Evolutionary conservation across 805 yeast genomes (phyloP).

Genomic region (Lachancea mirantina): DNA sequence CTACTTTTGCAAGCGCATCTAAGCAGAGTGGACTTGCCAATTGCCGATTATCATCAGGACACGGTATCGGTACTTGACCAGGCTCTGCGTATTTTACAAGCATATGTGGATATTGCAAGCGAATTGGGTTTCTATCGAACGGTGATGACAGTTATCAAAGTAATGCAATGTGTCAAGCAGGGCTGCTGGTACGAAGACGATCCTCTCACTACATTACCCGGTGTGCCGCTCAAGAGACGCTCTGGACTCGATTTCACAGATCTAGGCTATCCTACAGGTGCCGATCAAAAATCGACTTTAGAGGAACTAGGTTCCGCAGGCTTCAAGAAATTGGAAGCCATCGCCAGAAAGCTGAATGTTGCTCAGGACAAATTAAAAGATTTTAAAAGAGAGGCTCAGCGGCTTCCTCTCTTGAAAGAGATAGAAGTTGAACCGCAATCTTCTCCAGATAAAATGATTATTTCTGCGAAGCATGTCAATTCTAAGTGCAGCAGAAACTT

Average conservation of each 20-base stretch:
- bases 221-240: constrained; percentile 32
- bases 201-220: constrained; percentile 42
- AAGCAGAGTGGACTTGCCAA: constrained; percentile 75
- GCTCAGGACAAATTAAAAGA: constrained; percentile 36
- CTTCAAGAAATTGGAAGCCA: constrained; percentile 22
- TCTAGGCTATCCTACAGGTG: constrained; percentile 14
- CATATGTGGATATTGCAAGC: constrained; percentile 81
- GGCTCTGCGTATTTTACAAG: constrained; percentile 87
- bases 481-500: constrained; percentile 44
- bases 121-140: constrained; percentile 68
- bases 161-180: constrained; percentile 86
- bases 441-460: constrained; percentile 30
- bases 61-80: constrained; percentile 91
- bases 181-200: constrained; percentile 80
- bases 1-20: constrained; percentile 78
- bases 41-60: constrained; percentile 92
- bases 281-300: constrained; percentile 23
- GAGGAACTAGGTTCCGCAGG: constrained; percentile 39
- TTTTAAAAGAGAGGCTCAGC: constrained; percentile 46
- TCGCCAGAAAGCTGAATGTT: constrained; percentile 25
- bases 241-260: constrained; percentile 16
- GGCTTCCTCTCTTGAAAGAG: constrained; percentile 52
- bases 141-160: constrained; percentile 51
- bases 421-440: constrained; percentile 36
- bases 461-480: constrained; percentile 50